These are phyloP conservation scores for Multifurca ochricompacta DNA, from an alignment of 768 basidiomycete species.

Conservation along the genomic window DNA sequence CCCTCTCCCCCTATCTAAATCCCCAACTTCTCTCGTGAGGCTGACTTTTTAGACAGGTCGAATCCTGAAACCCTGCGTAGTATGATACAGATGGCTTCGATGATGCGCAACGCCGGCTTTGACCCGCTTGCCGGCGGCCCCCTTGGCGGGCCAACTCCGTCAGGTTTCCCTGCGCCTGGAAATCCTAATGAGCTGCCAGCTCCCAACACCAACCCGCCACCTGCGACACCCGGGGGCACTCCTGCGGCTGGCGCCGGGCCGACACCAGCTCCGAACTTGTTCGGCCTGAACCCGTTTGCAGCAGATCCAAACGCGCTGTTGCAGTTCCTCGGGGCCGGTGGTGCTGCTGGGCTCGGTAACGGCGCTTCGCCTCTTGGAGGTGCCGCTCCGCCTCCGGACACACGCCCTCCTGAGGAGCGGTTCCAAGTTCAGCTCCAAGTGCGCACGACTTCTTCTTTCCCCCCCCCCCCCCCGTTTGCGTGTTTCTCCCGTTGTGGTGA, in stretches of 20 bases:
- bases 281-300: slow-evolving; percentile 10
- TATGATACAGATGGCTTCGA: slow-evolving; percentile 67
- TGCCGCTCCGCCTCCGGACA: slow-evolving; percentile 49
- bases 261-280: slow-evolving; percentile 15
- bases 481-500: too few species aligned
- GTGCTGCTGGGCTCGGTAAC: slow-evolving; percentile 15
- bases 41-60: slow-evolving; percentile 34
- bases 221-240: slow-evolving; percentile 18
- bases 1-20: background rate
- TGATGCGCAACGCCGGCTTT: slow-evolving; percentile 39
- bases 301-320: slow-evolving; percentile 40
- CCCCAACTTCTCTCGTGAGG: background rate
- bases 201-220: slow-evolving; percentile 16
- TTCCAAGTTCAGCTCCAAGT: slow-evolving; percentile 85
- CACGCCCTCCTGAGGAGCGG: slow-evolving; percentile 80
- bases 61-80: slow-evolving; percentile 70
- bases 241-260: slow-evolving; percentile 24
- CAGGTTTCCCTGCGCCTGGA: slow-evolving; percentile 56
- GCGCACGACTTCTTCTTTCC: slow-evolving; percentile 20
- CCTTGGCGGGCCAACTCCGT: slow-evolving; percentile 23
- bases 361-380: slow-evolving; percentile 24
- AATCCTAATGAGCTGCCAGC: slow-evolving; percentile 33
- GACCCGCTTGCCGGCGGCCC: slow-evolving; percentile 22
- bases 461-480: background rate
- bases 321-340: slow-evolving; percentile 28